Evolutionary conservation across 2,329 filamentous ascomycete genomes (phyloP), one percentile per base, ranked within the genome.

Genomic region (Scedosporium minutisporum): DNA sequence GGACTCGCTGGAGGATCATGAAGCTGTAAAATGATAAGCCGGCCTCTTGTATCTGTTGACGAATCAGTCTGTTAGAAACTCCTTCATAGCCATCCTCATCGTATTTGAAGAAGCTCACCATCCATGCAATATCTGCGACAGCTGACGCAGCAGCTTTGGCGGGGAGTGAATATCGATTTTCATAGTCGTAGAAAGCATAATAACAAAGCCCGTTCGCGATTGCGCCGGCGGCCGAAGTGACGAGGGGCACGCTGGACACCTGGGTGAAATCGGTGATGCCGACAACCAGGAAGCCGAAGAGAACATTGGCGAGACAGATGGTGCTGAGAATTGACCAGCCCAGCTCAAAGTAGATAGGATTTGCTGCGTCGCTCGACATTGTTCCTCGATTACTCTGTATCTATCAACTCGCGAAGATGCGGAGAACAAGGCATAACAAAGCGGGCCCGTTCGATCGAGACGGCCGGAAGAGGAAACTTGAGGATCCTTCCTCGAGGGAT

Each of bases 1-100:
- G 72, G n/a, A 83, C 76, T 29, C 79, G 76, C 16, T 74, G 77
- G 0, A 84, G 73, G 62, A 82, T 82, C 42, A 81, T 74, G 67
- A 82, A 84, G 62, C 81, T 82, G 61, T 78, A 79, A 59, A 79
- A 76, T 0, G 76, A 78, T 33, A 78, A 61, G 0, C 76, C 76
- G 3, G 75, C 76, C 69, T 78, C 77, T 69, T 78, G 76, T 38
- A 78, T 66, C 76, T 77, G 55, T 42, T n/a, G 33, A 58, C 12
- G 29, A 25, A n/a, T 58, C 3, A 7, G 4, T 7, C 10, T 12
- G 33, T 38, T 38, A 38, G 33, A 38, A 38, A 12, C 10, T 10
- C 10, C 4, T 12, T 4, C 33, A 2, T 10, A 38, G 10, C 33
- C 33, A 38, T 4, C 33, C 12, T 38, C 3, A 38, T 38, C 33